Evolutionary conservation across 1,139 yeast genomes (phyloP).

Genomic region (Candida smagusa): DNA sequence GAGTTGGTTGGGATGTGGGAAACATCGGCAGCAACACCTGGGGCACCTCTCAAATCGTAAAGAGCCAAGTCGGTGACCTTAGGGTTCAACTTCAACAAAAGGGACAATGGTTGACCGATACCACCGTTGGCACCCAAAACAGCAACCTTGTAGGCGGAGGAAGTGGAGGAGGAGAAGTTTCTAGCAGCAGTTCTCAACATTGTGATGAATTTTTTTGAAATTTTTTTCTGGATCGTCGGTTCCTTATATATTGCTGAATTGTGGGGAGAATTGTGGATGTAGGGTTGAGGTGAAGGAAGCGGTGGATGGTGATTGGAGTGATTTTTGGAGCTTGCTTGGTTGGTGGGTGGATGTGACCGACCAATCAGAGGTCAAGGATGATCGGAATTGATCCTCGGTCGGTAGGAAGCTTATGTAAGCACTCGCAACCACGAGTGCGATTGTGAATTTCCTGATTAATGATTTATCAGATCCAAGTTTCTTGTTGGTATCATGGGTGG

Average conservation of each 20-base stretch:
- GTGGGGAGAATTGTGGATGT: too few species aligned
- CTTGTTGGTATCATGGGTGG: conserved; percentile 99
- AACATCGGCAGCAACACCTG: conserved; percentile 92
- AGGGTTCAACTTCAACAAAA: conserved; percentile 69
- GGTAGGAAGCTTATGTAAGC: too few species aligned
- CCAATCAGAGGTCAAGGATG: too few species aligned
- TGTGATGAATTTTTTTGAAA: neutral
- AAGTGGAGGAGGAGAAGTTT: conserved; percentile 64
- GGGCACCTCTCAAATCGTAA: conserved; percentile 85
- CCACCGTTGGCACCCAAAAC: conserved; percentile 85
- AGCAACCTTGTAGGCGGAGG: conserved; percentile 68
- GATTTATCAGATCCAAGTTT: conserved; percentile 98
- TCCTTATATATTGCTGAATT: too few species aligned
- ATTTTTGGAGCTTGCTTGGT: too few species aligned
- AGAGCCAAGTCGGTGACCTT: conserved; percentile 64
- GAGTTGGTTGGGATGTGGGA: conserved; percentile 86
- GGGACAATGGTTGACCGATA: conserved; percentile 91
- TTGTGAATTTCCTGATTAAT: too few species aligned
- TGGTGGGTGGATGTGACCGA: too few species aligned
- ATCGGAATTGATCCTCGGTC: too few species aligned
- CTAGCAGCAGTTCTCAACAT: conserved; percentile 58
- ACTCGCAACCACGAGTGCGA: too few species aligned
- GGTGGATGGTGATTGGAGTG: too few species aligned
- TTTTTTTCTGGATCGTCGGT: too few species aligned
- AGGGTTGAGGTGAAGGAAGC: too few species aligned